Conservation (phyloP, 2,329 filamentous ascomycete genomes). For the Lojkania enalia region DNA sequence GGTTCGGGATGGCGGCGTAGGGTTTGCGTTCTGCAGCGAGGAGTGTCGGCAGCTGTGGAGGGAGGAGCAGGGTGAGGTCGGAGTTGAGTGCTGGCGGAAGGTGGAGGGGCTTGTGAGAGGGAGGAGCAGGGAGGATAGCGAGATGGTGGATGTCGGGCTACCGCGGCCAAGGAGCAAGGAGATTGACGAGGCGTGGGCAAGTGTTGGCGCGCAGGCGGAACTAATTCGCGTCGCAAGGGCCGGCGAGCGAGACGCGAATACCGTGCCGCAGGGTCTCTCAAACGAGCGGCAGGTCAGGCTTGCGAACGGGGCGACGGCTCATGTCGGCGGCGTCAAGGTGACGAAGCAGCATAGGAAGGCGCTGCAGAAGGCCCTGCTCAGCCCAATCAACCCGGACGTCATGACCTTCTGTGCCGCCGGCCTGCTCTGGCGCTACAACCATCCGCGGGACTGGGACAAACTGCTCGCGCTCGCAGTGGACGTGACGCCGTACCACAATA, state of each 20-base stretch:
- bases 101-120: conserved; percentile 40
- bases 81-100: conserved; percentile 38
- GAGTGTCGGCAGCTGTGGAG: conserved; percentile 45
- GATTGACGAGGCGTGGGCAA: conserved; percentile 34
- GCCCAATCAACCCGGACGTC: conserved; percentile 41
- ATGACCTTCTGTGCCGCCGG: conserved; percentile 50
- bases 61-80: conserved; percentile 27
- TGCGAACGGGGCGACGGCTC: too few species aligned
- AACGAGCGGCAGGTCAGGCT: too few species aligned
- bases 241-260: not conserved
- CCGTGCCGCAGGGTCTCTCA: not conserved
- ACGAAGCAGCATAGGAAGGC: conserved; percentile 41
- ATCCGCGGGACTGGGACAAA: conserved; percentile 34
- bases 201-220: conserved; percentile 24
- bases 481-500: conserved; percentile 46
- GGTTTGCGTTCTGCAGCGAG: conserved; percentile 49
- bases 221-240: conserved; percentile 33
- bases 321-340: conserved; percentile 15
- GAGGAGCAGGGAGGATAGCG: conserved; percentile 35
- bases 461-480: conserved; percentile 48
- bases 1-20: conserved; percentile 42
- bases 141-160: conserved; percentile 37
- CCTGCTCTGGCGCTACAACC: conserved; percentile 37
- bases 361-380: conserved; percentile 33
- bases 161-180: conserved; percentile 32